A percentile compares a stretch with the other conserved stretches of the same genome.
Conservation (phyloP, 768 basidiomycete species). For the Pisolithus microcarpus region DNA sequence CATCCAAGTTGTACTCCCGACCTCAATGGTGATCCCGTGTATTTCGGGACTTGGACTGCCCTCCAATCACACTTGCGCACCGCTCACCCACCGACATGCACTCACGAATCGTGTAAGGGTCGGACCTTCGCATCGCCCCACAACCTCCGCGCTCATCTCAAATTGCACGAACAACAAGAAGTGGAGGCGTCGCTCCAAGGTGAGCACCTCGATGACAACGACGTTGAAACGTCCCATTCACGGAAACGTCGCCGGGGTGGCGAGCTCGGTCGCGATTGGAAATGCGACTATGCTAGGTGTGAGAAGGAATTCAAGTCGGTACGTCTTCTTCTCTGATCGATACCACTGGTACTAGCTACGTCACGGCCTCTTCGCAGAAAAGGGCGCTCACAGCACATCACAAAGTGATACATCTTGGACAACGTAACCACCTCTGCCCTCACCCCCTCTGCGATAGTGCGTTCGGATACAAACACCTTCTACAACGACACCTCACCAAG, state of each 20-base stretch:
- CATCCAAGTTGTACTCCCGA: constrained; percentile 48
- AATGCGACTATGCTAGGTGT: constrained; percentile 60
- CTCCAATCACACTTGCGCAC: constrained; percentile 77
- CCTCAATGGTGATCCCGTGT: constrained; percentile 32
- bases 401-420: constrained; percentile 65
- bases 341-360: neutral
- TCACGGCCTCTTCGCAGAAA: constrained; percentile 44
- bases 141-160: constrained; percentile 73
- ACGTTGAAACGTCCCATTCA: constrained; percentile 24
- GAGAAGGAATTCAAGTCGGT: constrained; percentile 85
- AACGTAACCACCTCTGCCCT: constrained; percentile 66
- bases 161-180: constrained; percentile 68
- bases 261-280: constrained; percentile 73
- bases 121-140: constrained; percentile 68
- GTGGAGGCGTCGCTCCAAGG: constrained; percentile 42
- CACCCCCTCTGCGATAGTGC: constrained; percentile 47
- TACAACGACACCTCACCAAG: constrained; percentile 67
- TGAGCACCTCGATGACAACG: constrained; percentile 18
- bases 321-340: constrained; percentile 15
- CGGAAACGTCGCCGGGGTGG: constrained; percentile 63
- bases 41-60: constrained; percentile 80
- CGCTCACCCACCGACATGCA: constrained; percentile 78
- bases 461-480: constrained; percentile 82
- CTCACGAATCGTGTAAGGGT: constrained; percentile 57
- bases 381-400: constrained; percentile 65